Evolutionary conservation across 2,329 filamentous ascomycete genomes (phyloP).

Genomic region (Pseudogymnoascus sp.): DNA sequence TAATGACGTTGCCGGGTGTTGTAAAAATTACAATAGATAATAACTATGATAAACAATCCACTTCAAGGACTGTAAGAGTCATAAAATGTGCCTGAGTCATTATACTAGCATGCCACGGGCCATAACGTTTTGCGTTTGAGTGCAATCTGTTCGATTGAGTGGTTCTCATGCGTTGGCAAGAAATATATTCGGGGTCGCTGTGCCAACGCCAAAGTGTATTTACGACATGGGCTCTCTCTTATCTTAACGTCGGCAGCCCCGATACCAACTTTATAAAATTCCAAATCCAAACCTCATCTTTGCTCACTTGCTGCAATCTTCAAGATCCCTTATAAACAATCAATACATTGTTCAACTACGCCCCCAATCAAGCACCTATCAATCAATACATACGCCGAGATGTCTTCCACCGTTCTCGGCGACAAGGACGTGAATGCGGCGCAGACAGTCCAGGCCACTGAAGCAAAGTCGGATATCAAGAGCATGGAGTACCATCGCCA

Average conservation of each 20-base stretch:
- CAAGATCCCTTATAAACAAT: not conserved
- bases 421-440: conserved; percentile 57
- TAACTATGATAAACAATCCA: not conserved
- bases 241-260: not conserved
- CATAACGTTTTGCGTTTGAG: conserved; percentile 1
- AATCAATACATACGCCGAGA: conserved; percentile 26
- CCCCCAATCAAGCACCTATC: not conserved
- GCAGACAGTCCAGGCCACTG: conserved; percentile 22
- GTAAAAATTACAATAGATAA: not conserved
- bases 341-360: not conserved
- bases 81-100: not conserved
- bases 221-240: not conserved
- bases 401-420: conserved; percentile 55
- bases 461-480: conserved; percentile 44
- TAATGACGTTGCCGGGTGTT: not conserved
- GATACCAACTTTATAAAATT: conserved; percentile 7
- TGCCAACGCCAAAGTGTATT: conserved; percentile 8
- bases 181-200: not conserved
- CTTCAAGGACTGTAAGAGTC: not conserved
- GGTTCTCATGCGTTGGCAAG: conserved; percentile 2
- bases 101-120: not conserved
- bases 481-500: conserved; percentile 74
- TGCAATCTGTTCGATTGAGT: conserved; percentile 3
- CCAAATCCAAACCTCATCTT: conserved; percentile 3
- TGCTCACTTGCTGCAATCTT: not conserved